Conservation (phyloP, 176 grass and related monocot species). For the Oryza coarctata region DNA sequence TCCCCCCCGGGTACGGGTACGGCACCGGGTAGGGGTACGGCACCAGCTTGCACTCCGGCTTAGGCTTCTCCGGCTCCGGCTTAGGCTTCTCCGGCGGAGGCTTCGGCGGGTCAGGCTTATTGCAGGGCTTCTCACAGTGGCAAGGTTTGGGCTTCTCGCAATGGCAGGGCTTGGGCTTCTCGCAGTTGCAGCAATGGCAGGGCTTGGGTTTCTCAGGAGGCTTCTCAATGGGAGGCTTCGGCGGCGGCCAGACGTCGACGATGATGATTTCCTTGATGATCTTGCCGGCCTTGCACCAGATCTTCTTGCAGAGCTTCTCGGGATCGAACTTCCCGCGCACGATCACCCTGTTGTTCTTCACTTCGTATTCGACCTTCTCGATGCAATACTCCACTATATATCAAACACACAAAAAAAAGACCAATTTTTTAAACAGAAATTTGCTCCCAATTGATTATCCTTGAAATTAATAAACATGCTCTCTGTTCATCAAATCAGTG, state of each 20-base stretch:
- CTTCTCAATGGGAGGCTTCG: not conserved
- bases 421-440: not conserved
- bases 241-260: not conserved
- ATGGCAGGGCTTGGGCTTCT: not conserved
- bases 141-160: not conserved
- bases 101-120: not conserved
- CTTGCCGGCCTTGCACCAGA: conserved; percentile 24
- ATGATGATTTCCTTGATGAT: not conserved
- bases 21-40: conserved; percentile 22
- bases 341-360: conserved; percentile 24
- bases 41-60: conserved; percentile 27
- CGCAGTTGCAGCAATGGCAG: not conserved
- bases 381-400: conserved; percentile 35
- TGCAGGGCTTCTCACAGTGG: not conserved
- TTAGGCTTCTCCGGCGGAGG: not conserved
- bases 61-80: too few relatives aligned
- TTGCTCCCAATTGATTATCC: not conserved
- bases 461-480: too few relatives aligned
- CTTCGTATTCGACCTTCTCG: conserved; percentile 41
- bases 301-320: conserved; percentile 10
- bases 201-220: not conserved
- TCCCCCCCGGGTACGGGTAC: conserved; percentile 3
- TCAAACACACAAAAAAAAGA: not conserved
- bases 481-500: too few relatives aligned
- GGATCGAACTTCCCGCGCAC: conserved; percentile 35